Evolutionary conservation across 805 yeast genomes (phyloP).

Genomic region (Suhomyces sp.): DNA sequence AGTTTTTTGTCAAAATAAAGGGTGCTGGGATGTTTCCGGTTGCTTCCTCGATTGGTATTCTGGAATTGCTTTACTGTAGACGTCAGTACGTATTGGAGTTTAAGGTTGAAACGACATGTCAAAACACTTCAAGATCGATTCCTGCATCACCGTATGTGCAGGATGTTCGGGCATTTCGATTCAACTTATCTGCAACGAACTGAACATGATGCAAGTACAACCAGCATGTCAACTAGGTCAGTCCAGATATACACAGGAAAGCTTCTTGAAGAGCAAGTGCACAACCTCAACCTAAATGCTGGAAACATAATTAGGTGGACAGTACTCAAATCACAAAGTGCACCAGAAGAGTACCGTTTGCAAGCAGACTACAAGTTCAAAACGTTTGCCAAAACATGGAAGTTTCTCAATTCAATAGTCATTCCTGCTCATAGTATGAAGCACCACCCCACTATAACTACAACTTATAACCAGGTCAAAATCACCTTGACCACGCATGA

Average conservation of each 20-base stretch:
- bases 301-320: slow-evolving; percentile 1
- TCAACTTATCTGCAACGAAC: background rate
- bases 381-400: slow-evolving; percentile 63
- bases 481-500: slow-evolving; percentile 67
- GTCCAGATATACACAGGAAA: slow-evolving; percentile 5
- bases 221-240: background rate
- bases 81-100: background rate
- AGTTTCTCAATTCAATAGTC: slow-evolving; percentile 57
- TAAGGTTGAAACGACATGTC: background rate
- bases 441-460: slow-evolving; percentile 70
- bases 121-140: background rate
- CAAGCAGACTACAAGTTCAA: slow-evolving; percentile 41
- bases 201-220: background rate
- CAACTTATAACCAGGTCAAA: slow-evolving; percentile 57
- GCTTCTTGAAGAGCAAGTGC: slow-evolving; percentile 9
- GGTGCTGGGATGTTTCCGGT: background rate
- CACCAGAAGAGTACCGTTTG: slow-evolving; percentile 13
- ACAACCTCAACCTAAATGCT: slow-evolving; percentile 4
- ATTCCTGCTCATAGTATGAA: slow-evolving; percentile 54
- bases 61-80: background rate
- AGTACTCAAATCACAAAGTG: background rate
- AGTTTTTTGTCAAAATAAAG: background rate
- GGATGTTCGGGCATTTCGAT: background rate
- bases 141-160: background rate
- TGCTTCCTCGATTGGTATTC: background rate